Percentiles rank a stretch among this genome's conserved stretches.
phyloP scores from a whole-genome alignment of 768 basidiomycete species.

The Sporobolomyces roseus region DNA sequence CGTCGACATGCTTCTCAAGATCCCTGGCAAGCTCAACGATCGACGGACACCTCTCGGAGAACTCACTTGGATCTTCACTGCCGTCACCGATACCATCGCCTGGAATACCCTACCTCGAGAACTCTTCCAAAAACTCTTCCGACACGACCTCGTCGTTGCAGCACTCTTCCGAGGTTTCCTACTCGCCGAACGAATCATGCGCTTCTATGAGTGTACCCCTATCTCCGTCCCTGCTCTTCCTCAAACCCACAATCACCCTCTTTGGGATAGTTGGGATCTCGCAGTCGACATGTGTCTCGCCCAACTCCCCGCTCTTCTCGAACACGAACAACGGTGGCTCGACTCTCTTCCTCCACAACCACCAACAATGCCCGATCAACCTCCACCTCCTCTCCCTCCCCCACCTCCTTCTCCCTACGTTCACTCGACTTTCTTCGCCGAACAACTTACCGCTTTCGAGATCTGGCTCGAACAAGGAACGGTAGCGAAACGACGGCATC shows the following conservation, averaged over 20 bases:
- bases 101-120: conserved; percentile 96
- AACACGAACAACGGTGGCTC: conserved; percentile 47
- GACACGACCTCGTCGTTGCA: conserved; percentile 91
- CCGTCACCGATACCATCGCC: conserved; percentile 97
- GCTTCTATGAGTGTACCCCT: conserved; percentile 93
- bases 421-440: conserved; percentile 87
- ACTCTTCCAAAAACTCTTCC: conserved; percentile 85
- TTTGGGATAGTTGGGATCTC: conserved; percentile 98
- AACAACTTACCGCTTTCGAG: conserved; percentile 94
- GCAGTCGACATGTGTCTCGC: conserved; percentile 90
- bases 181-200: conserved; percentile 95
- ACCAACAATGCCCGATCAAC: conserved; percentile 43
- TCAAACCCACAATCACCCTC: conserved; percentile 88
- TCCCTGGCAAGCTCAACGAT: conserved; percentile 95
- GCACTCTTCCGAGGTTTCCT: conserved; percentile 96
- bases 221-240: conserved; percentile 87
- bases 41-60: conserved; percentile 93
- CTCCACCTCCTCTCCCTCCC: conserved; percentile 42
- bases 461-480: conserved; percentile 96
- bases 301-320: conserved; percentile 80
- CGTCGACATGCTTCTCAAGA: conserved; percentile 85
- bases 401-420: conserved; percentile 67
- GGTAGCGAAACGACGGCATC: conserved; percentile 59
- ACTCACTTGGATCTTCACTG: conserved; percentile 99
- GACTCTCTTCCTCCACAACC: conserved; percentile 44